Evolutionary conservation across 2,329 filamentous ascomycete genomes (phyloP), one percentile per base, ranked within the genome.

Genomic region (Arthrobotrys conoides): DNA sequence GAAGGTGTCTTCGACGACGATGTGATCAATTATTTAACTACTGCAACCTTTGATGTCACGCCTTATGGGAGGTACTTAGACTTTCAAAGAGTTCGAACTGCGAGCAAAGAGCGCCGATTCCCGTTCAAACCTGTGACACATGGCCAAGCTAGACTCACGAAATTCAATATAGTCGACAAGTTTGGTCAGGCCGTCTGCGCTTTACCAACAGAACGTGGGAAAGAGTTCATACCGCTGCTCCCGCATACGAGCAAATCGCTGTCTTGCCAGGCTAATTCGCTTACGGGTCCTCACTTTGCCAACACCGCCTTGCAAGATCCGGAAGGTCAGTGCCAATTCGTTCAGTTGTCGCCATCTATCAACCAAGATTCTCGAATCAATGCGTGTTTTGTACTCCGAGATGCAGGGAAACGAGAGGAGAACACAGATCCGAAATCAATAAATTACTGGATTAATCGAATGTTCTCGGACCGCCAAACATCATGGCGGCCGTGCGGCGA

Each of bases 141-240:
- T 79, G 87, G 87, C 0, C 87, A 88, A 78, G 82, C 87, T 22
- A 79, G 81, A 9, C 86, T 87, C 77, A 83, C 83, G 0, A 86
- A 87, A 77, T 69, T 88, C 49, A 86, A 86, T 79, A 83, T 87
- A 49, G 87, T n/a, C n/a, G n/a, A n/a, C n/a, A n/a, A n/a, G n/a
- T n/a, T n/a, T n/a, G n/a, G n/a, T n/a, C n/a, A n/a, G 61, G 81
- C 82, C 10, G 63, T 86, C 18, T 10, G 20, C n/a, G 4, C n/a
- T 20, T 16, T 20, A 24, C 18, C 46, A 49, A 46, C 41, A 5
- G 33, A 36, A 10, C 33, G 33, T 10, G 33, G 33, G 33, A 36
- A 36, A 36, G 41, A 44, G 16, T n/a, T n/a, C 41, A 44, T 44
- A 8, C 18, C 46, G 8, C 20, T 49, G 8, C 5, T 16, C 4